Conservation (phyloP, 1,284 basidiomycete genomes). For the Ceratobasidium sp. region DNA sequence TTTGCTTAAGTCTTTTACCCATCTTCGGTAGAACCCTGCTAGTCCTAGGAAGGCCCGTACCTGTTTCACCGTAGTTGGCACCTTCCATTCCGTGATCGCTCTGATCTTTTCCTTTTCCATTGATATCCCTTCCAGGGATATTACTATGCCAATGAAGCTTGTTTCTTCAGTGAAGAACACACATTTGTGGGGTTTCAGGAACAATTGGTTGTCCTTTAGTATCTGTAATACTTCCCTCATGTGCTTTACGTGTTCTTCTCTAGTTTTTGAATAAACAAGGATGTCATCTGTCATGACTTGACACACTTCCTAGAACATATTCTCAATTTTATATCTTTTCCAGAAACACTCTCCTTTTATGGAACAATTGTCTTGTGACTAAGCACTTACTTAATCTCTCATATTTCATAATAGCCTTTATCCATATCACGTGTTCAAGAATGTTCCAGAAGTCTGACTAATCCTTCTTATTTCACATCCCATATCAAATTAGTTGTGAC, state of each 20-base stretch:
- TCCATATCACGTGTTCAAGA: too few relatives aligned
- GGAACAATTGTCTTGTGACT: too few relatives aligned
- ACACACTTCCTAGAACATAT: too few relatives aligned
- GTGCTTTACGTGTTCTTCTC: slow-evolving; percentile 28
- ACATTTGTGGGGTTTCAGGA: slow-evolving; percentile 16
- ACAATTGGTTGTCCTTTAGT: slow-evolving; percentile 26
- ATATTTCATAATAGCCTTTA: too few relatives aligned
- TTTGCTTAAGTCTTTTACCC: slow-evolving; percentile 49
- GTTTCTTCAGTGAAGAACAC: background rate
- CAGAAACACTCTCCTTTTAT: too few relatives aligned
- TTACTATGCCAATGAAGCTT: background rate
- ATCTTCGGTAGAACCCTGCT: slow-evolving; percentile 50
- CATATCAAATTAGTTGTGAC: too few relatives aligned
- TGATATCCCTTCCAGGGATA: background rate
- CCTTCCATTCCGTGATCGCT: slow-evolving; percentile 53
- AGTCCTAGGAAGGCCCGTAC: slow-evolving; percentile 56
- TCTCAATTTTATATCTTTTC: too few relatives aligned
- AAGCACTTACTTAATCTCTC: too few relatives aligned
- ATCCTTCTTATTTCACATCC: too few relatives aligned
- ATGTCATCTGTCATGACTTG: background rate
- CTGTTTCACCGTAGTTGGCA: slow-evolving; percentile 52
- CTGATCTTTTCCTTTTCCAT: slow-evolving; percentile 55
- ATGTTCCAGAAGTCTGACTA: too few relatives aligned
- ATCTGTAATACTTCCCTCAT: slow-evolving; percentile 18
- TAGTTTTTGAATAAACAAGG: slow-evolving; percentile 22